Conservation (phyloP, 495 filamentous ascomycete genomes). For the Xylaria acuta region DNA sequence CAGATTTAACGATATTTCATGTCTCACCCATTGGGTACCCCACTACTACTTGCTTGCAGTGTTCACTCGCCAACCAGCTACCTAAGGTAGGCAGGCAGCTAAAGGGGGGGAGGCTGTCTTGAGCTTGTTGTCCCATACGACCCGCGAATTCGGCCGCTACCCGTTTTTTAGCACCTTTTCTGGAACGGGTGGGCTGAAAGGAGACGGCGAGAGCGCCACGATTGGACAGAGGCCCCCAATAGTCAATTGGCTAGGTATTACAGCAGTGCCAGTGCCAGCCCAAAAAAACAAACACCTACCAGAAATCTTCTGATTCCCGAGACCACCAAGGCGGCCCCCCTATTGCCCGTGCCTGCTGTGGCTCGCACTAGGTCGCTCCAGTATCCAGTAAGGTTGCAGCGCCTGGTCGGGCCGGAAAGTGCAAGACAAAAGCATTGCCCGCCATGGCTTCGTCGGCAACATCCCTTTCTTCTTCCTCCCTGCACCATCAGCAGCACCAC, state of each 20-base stretch:
- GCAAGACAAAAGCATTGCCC: conserved; percentile 9
- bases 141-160: conserved; percentile 21
- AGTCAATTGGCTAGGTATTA: neutral
- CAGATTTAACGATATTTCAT: neutral
- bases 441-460: conserved; percentile 42
- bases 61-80: neutral
- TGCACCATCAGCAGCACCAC: neutral
- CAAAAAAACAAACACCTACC: neutral
- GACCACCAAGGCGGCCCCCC: conserved; percentile 8
- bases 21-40: neutral
- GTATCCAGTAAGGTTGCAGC: neutral
- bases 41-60: neutral
- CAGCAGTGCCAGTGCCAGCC: conserved; percentile 8
- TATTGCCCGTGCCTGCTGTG: conserved; percentile 3
- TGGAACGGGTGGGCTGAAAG: conserved; percentile 8
- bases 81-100: no score
- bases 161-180: conserved; percentile 12
- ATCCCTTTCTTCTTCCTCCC: conserved; percentile 28
- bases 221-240: conserved; percentile 15
- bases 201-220: neutral
- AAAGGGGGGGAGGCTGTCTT: neutral
- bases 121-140: conserved; percentile 15
- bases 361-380: conserved; percentile 1
- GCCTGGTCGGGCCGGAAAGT: conserved; percentile 7
- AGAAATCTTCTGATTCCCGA: neutral